Base-by-base conservation (phyloP, 768 basidiomycete species). In the Hygrophorus pudorinus region DNA sequence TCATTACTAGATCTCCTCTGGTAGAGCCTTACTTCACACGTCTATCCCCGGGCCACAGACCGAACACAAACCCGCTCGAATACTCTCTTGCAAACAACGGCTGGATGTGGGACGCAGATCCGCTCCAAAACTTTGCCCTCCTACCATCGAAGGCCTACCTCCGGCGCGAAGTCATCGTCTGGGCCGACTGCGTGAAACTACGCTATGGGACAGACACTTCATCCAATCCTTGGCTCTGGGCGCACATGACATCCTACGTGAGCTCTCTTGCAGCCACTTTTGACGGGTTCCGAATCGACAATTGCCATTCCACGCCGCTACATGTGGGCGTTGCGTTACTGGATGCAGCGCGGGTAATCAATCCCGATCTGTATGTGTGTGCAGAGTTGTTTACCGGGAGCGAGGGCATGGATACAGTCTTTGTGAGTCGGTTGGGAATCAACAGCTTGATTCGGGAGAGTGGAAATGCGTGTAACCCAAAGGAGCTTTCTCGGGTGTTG, bases 91-190 rank as follows among this genome's bases (percentile, higher is more conserved):
- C 94, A 4, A 97, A 98, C 63, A 99, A 99, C 58, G 96, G 96
- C 2, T 99, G 96, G 96, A 91, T 99, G 51, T 99, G 96, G 94
- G 67, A 83, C 51, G 93, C 94, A 2, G 82, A 99, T 57, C 94
- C 96, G 0, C 73, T 98, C 12, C 73, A 81, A 51, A 97, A 97
- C 65, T 99, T 99, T 65, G 96, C 94, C 6, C 75, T 87, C 11
- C 75, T 78, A 20, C 85, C 85, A 0, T 98, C 94, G 17, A 96
- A 93, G 60, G 86, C 91, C 0, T 99, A 98, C 63, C 72, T 97
- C 36, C 83, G 91, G 17, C 85, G 96, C 39, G 89, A 97, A 61
- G 91, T 99, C 44, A 97, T 98, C 53, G 90, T 82, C 18, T 99
- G 96, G 96, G 81, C 82, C 35, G 96, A 99, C 62, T 98, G 96